Evolutionary conservation across 176 grass and related monocot genomes (phyloP).

Genomic region (Triticum timopheevii): DNA sequence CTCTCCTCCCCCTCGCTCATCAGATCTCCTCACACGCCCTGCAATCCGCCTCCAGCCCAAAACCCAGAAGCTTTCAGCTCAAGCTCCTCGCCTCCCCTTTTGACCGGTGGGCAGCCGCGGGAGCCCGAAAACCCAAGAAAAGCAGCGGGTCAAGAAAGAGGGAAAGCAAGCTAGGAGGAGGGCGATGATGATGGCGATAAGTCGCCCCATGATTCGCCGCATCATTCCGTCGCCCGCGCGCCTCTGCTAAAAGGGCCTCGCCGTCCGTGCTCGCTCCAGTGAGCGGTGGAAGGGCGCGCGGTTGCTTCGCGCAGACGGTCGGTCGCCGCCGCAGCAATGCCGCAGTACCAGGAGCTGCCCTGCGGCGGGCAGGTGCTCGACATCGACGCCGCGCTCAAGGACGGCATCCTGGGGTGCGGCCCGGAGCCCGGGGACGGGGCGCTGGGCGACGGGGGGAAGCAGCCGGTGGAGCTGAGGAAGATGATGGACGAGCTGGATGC

Average conservation of each 20-base stretch:
- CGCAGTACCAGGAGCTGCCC: constrained; percentile 75
- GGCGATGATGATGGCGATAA: constrained; percentile 40
- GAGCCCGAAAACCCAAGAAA: constrained; percentile 44
- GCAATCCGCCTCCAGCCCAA: constrained; percentile 23
- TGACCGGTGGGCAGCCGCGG: constrained; percentile 31
- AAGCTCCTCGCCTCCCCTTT: constrained; percentile 22
- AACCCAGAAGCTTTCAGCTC: constrained; percentile 21
- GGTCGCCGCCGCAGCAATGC: constrained; percentile 45
- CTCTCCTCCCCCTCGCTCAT: neutral
- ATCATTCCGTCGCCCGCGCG: constrained; percentile 42
- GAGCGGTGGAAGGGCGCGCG: neutral
- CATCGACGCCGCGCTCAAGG: constrained; percentile 94
- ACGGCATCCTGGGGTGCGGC: constrained; percentile 71
- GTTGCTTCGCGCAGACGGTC: neutral
- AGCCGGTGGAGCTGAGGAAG: constrained; percentile 64
- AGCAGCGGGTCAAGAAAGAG: constrained; percentile 53
- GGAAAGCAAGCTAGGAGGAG: neutral
- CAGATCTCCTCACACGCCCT: constrained; percentile 43
- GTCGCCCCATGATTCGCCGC: constrained; percentile 56
- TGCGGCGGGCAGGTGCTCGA: constrained; percentile 91
- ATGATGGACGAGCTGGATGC: constrained; percentile 97
- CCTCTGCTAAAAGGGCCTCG: constrained; percentile 22
- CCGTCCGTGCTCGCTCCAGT: constrained; percentile 13
- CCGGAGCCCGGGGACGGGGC: constrained; percentile 33
- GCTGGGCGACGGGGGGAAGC: constrained; percentile 40